phyloP scores from a whole-genome alignment of 1,139 yeast species.

The Geotrichum aggregatum region DNA sequence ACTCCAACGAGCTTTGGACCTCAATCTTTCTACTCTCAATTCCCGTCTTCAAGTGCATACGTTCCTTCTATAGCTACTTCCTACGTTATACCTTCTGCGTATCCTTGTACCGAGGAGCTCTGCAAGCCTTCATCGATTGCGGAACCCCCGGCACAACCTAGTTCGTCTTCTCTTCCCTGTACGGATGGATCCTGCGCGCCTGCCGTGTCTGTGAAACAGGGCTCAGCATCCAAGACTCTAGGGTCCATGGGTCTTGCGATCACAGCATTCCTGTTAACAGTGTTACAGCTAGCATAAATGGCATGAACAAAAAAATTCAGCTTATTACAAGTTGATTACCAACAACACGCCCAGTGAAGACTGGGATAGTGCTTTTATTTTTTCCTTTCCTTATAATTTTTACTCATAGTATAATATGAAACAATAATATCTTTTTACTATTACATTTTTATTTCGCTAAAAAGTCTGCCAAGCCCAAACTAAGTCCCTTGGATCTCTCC shows the following conservation, averaged over 20 bases:
- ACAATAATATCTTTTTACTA: no score
- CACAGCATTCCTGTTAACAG: background rate
- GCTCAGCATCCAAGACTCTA: background rate
- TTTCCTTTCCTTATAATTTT: background rate
- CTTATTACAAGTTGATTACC: no score
- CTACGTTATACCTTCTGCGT: no score
- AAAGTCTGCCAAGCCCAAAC: conserved; percentile 6
- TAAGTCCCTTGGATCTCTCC: conserved; percentile 1
- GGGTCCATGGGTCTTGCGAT: background rate
- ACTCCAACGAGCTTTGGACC: no score
- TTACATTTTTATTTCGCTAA: background rate
- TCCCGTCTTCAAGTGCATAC: background rate
- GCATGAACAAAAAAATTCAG: no score
- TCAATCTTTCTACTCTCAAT: background rate
- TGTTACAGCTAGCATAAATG: background rate
- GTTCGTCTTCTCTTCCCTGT: background rate
- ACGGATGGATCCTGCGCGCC: background rate
- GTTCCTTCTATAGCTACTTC: no score
- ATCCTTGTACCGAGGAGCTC: no score
- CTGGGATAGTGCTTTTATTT: background rate
- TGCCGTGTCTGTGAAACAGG: background rate
- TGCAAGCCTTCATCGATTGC: no score
- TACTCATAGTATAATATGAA: background rate
- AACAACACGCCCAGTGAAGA: no score
- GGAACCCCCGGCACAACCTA: background rate